Conservation (phyloP, 2,329 filamentous ascomycete genomes). For the Blumeriella jaapii region DNA sequence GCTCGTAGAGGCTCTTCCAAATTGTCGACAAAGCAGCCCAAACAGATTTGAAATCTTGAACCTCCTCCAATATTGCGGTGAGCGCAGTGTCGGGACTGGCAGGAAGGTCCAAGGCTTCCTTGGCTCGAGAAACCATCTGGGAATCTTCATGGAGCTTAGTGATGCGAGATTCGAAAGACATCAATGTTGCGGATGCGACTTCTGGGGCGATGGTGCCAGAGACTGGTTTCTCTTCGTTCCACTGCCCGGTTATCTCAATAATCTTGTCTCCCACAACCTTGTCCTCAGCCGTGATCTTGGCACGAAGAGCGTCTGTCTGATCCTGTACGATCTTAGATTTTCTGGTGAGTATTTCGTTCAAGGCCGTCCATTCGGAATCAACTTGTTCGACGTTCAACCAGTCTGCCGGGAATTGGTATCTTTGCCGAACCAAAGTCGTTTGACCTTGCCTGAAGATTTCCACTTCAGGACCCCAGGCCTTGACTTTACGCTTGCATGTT, state of each 20-base stretch:
- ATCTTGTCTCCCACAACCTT: constrained; percentile 85
- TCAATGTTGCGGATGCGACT: constrained; percentile 71
- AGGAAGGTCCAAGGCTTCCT: constrained; percentile 88
- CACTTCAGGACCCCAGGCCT: constrained; percentile 89
- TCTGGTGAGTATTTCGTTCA: constrained; percentile 83
- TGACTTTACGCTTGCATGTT: constrained; percentile 87
- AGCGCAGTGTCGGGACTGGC: constrained; percentile 71
- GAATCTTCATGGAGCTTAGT: constrained; percentile 77
- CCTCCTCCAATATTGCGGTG: constrained; percentile 79
- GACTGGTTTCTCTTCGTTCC: constrained; percentile 95
- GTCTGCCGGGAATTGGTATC: constrained; percentile 86
- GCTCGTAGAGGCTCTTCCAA: constrained; percentile 91
- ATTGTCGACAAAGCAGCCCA: constrained; percentile 94
- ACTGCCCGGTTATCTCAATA: constrained; percentile 69
- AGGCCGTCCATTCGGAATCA: constrained; percentile 85
- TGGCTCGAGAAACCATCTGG: constrained; percentile 90
- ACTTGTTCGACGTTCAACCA: constrained; percentile 97
- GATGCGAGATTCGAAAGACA: constrained; percentile 73
- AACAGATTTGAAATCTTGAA: constrained; percentile 97
- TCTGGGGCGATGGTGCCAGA: constrained; percentile 88
- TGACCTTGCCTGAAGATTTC: constrained; percentile 94
- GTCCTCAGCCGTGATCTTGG: constrained; percentile 92
- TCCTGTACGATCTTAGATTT: constrained; percentile 95
- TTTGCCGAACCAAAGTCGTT: constrained; percentile 78
- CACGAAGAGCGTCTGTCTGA: constrained; percentile 85